Base-by-base conservation (phyloP, 2,329 filamentous ascomycete genomes). In the Neonectria sp. region DNA sequence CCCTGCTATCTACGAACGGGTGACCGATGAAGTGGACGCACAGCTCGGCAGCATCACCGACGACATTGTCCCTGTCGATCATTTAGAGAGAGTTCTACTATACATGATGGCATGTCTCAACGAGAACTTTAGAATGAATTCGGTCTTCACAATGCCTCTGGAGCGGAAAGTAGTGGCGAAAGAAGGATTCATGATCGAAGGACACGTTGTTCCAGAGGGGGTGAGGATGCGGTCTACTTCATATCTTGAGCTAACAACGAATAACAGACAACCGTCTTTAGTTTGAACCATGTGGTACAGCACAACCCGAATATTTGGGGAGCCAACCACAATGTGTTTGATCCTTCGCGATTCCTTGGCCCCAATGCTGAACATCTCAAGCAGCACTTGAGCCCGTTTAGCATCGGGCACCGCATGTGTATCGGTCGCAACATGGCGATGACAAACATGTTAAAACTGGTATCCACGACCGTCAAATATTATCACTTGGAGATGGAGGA, bases 341-440 rank as follows among this genome's bases (percentile, higher is more conserved):
- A 65, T 12, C 62, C 62, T 31, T 29, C 55, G 9, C 27, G 62
- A 21, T 65, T 65, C 15, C 25, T 55, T 40, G 55, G 62, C 4
- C 37, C 55, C 8, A 25, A 65, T 24, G 55, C 48, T 4, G 55
- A 53, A 6, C 7, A 48, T 6, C 25, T 65, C 21, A 65, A 65
- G 25, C 62, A 45, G 6, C 8, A 60, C 7, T 9, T 65, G 55
- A 60, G 17, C 4, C 62, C 40, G 4, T 65, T 65, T 24, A 65
- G 62, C 17, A 49, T 65, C 5, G 62, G 62, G 3, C 62, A 65
- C 21, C 37, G 62, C 5, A 65, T 65, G 62, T 65, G 62, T 40
- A 65, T 65, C 27, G 62, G 62, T 6, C 29, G 45, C 12, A 65
- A 65, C 35, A 65, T 60, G 62, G 62, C 62, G 4, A 65, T 65